These are phyloP conservation scores for Apiospora malaysiana DNA, from an alignment of 2,329 filamentous ascomycete species.

Conservation along the genomic window DNA sequence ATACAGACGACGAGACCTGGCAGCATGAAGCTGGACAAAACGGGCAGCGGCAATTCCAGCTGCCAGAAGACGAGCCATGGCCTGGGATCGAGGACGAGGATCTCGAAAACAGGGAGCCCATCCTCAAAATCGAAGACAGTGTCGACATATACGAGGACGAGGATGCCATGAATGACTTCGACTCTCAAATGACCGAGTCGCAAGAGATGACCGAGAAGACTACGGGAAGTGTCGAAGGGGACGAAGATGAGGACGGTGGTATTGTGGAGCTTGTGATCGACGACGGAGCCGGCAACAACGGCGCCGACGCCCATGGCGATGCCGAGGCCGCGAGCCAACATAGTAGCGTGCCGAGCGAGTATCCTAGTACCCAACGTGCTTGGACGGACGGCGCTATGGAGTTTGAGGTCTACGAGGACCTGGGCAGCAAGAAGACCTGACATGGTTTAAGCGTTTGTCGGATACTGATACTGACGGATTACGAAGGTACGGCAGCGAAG, in stretches of 20 bases:
- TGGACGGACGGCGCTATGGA: constrained; percentile 36
- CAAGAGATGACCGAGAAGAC: constrained; percentile 20
- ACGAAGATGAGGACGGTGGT: constrained; percentile 17
- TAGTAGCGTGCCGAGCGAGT: constrained; percentile 62
- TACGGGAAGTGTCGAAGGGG: not conserved
- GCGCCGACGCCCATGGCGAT: constrained; percentile 30
- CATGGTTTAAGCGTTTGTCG: not conserved
- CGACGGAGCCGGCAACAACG: too few species aligned
- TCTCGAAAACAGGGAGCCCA: constrained; percentile 56
- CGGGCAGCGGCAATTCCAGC: constrained; percentile 28
- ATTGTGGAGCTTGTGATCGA: not conserved
- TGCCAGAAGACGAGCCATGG: constrained; percentile 62
- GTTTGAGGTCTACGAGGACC: constrained; percentile 28
- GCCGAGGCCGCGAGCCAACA: constrained; percentile 43
- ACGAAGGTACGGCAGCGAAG: not conserved
- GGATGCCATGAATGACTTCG: constrained; percentile 33
- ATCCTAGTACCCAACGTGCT: constrained; percentile 56
- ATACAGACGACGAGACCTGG: constrained; percentile 32
- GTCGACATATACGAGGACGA: constrained; percentile 26
- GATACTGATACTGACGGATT: not conserved
- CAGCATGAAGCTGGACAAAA: constrained; percentile 41
- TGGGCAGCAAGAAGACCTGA: constrained; percentile 12
- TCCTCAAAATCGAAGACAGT: constrained; percentile 13
- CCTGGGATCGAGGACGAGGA: constrained; percentile 59
- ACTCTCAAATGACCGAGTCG: constrained; percentile 13